Conservation (phyloP, 169 alveolate species). For the Plasmodium gallinaceum region DNA sequence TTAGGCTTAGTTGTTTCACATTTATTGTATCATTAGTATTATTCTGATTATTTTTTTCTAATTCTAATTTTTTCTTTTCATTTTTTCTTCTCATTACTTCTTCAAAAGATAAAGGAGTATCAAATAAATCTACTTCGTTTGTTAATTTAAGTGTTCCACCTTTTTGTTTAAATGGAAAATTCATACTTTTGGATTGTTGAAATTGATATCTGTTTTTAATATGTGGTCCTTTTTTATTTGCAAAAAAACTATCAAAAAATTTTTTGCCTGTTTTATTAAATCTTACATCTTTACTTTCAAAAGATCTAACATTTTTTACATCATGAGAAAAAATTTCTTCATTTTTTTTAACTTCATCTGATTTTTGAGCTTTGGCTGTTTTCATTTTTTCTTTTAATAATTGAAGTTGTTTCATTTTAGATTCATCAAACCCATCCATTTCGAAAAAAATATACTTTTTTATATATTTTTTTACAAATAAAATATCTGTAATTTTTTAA, state of each 20-base stretch:
- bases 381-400: conserved; percentile 75
- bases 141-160: conserved; percentile 9
- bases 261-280: conserved; percentile 66
- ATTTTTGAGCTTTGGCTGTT: conserved; percentile 64
- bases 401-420: conserved; percentile 76
- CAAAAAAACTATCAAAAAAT: conserved; percentile 51
- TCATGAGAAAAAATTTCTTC: conserved; percentile 31
- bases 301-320: conserved; percentile 44
- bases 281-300: conserved; percentile 51
- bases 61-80: conserved; percentile 51
- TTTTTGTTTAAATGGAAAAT: conserved; percentile 29
- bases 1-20: background rate
- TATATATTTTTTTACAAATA: too few species aligned
- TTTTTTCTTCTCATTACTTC: conserved; percentile 78
- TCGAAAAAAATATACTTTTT: background rate
- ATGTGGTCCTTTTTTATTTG: conserved; percentile 39
- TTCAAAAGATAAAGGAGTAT: conserved; percentile 72
- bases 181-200: conserved; percentile 37
- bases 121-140: conserved; percentile 46
- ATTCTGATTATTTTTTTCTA: conserved; percentile 28
- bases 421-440: conserved; percentile 72
- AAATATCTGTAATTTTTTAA: too few species aligned
- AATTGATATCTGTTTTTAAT: conserved; percentile 27
- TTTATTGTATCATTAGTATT: background rate
- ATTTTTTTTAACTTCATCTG: conserved; percentile 53